phyloP scores from a whole-genome alignment of 768 basidiomycete genomes.

The Paxillus ammoniavirescens region DNA sequence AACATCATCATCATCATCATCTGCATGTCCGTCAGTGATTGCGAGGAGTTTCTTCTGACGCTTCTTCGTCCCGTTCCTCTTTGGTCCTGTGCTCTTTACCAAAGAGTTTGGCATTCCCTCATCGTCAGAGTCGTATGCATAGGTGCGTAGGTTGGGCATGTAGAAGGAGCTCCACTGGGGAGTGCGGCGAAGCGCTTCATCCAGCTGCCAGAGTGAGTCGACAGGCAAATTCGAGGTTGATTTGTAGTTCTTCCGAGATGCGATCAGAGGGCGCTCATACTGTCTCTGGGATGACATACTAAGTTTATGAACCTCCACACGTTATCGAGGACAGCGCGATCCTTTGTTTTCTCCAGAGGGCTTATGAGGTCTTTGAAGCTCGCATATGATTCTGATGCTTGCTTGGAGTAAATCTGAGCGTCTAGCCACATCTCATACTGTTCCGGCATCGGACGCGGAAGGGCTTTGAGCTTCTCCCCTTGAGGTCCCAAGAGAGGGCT shows the following conservation, averaged over 20 bases:
- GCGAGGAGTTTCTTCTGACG: constrained; percentile 42
- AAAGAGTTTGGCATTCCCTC: constrained; percentile 16
- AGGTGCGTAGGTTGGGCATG: constrained; percentile 19
- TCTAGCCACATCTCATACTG: constrained; percentile 67
- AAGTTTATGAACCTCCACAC: constrained; percentile 66
- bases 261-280: constrained; percentile 1
- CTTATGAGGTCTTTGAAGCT: constrained; percentile 55
- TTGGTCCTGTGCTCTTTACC: constrained; percentile 12
- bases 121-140: constrained; percentile 25
- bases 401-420: constrained; percentile 60
- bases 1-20: constrained; percentile 39
- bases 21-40: constrained; percentile 42
- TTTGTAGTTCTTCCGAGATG: constrained; percentile 56
- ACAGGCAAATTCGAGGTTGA: constrained; percentile 49
- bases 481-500: constrained; percentile 57
- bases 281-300: constrained; percentile 36
- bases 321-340: constrained; percentile 46
- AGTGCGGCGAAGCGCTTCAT: constrained; percentile 44
- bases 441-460: constrained; percentile 53
- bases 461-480: constrained; percentile 50
- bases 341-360: constrained; percentile 58
- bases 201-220: constrained; percentile 64
- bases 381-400: constrained; percentile 49
- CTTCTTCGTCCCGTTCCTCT: constrained; percentile 24
- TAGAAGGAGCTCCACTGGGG: constrained; percentile 61